Percentiles rank a stretch among this genome's conserved stretches.
Conservation (phyloP, 1,139 yeast species). For the Pichia sp. region DNA sequence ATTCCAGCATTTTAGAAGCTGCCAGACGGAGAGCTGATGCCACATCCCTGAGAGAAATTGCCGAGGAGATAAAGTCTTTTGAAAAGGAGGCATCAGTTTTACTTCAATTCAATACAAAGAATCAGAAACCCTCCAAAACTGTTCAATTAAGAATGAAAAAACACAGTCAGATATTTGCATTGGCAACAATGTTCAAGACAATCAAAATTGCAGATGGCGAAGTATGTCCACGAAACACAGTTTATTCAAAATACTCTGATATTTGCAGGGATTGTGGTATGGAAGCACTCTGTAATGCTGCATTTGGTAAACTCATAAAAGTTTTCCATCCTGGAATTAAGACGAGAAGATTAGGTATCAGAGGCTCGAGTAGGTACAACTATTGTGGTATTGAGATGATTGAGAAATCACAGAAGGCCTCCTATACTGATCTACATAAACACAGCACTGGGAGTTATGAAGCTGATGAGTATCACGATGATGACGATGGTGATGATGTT, state of each 20-base stretch:
- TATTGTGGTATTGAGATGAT: conserved; percentile 75
- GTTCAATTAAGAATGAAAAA: conserved; percentile 19
- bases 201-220: conserved; percentile 61
- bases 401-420: conserved; percentile 41
- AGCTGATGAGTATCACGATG: too few relatives aligned
- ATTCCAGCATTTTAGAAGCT: not conserved
- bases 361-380: conserved; percentile 88
- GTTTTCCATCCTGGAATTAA: conserved; percentile 67
- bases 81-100: not conserved
- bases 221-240: conserved; percentile 76
- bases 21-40: too few relatives aligned
- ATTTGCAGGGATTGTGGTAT: conserved; percentile 61
- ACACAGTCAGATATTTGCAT: conserved; percentile 68
- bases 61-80: conserved; percentile 1
- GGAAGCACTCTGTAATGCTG: conserved; percentile 77
- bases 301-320: conserved; percentile 78
- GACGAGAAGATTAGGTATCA: conserved; percentile 78
- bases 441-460: too few relatives aligned
- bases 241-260: conserved; percentile 73
- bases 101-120: conserved; percentile 7
- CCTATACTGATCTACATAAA: too few relatives aligned
- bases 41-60: conserved; percentile 2
- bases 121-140: conserved; percentile 14
- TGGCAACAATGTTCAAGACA: conserved; percentile 68
- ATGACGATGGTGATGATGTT: not conserved